phyloP scores from a whole-genome alignment of 177 flowering plant species.

The Tripterygium wilfordii region DNA sequence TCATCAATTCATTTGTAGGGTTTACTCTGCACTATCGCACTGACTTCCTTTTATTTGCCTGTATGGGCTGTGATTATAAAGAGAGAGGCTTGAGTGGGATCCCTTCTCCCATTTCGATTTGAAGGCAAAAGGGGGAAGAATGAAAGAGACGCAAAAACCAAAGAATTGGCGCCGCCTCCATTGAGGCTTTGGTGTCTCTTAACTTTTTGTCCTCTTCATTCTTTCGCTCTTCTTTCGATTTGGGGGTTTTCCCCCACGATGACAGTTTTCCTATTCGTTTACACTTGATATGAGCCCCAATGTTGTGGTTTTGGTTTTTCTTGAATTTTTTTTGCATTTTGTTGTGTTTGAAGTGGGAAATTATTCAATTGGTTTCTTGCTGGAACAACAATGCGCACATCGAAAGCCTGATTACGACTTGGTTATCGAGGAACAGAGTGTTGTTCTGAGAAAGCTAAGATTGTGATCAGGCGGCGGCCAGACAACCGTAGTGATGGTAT shows the following conservation, averaged over 20 bases:
- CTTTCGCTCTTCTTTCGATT: slow-evolving; percentile 1
- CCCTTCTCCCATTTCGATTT: slow-evolving; percentile 3
- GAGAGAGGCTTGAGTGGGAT: slow-evolving; percentile 67
- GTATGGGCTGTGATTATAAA: slow-evolving; percentile 51
- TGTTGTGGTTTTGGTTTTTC: background rate
- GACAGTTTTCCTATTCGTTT: slow-evolving; percentile 26
- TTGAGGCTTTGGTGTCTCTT: slow-evolving; percentile 7
- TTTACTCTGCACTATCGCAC: background rate
- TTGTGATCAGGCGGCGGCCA: slow-evolving; percentile 24
- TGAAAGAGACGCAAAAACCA: background rate
- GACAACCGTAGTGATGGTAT: slow-evolving; percentile 39
- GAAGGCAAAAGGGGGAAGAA: background rate
- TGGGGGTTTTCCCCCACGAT: slow-evolving; percentile 30
- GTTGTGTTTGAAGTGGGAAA: background rate
- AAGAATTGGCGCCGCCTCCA: slow-evolving; percentile 16
- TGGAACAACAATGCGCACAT: slow-evolving; percentile 13
- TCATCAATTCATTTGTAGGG: too few species aligned
- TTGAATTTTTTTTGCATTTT: background rate
- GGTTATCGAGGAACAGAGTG: background rate
- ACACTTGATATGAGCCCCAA: slow-evolving; percentile 68
- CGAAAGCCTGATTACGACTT: slow-evolving; percentile 10
- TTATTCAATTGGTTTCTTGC: slow-evolving; percentile 2
- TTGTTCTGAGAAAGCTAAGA: background rate
- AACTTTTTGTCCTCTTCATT: slow-evolving; percentile 4
- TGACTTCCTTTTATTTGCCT: background rate